phyloP scores from a whole-genome alignment of 495 filamentous ascomycete species.

The Neurospora sp. region DNA sequence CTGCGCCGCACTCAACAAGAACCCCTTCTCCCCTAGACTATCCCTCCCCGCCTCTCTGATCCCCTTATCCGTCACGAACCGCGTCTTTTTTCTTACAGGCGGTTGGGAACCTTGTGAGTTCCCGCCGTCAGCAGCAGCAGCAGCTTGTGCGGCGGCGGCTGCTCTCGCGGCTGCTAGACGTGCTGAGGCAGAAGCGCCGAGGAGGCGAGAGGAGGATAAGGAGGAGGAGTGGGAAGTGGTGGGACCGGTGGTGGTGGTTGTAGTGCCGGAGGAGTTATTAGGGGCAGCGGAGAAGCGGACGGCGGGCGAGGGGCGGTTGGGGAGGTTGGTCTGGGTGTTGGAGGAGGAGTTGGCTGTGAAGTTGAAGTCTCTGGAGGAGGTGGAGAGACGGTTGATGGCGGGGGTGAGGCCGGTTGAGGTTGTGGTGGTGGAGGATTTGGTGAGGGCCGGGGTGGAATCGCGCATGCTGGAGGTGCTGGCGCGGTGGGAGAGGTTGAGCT shows the following conservation, averaged over 20 bases:
- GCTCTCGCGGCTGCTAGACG: neutral
- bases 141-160: neutral
- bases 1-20: conserved; percentile 17
- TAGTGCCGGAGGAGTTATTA: neutral
- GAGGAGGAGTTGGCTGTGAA: conserved; percentile 3
- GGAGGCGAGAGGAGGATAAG: neutral
- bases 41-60: conserved; percentile 69
- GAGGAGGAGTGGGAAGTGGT: neutral
- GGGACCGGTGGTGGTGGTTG: neutral
- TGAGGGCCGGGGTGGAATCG: neutral
- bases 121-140: neutral
- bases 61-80: conserved; percentile 68
- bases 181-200: neutral
- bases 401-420: conserved; percentile 6
- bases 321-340: neutral
- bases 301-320: neutral
- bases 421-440: conserved; percentile 5
- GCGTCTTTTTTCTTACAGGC: conserved; percentile 64
- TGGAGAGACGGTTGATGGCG: neutral
- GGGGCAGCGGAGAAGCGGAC: neutral
- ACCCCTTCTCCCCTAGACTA: conserved; percentile 48
- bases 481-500: conserved; percentile 23
- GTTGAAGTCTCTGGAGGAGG: neutral
- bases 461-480: conserved; percentile 5
- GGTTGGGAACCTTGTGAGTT: conserved; percentile 8